Conservation (phyloP, 148 eudicot species). For the Mesembryanthemum crystallinum region DNA sequence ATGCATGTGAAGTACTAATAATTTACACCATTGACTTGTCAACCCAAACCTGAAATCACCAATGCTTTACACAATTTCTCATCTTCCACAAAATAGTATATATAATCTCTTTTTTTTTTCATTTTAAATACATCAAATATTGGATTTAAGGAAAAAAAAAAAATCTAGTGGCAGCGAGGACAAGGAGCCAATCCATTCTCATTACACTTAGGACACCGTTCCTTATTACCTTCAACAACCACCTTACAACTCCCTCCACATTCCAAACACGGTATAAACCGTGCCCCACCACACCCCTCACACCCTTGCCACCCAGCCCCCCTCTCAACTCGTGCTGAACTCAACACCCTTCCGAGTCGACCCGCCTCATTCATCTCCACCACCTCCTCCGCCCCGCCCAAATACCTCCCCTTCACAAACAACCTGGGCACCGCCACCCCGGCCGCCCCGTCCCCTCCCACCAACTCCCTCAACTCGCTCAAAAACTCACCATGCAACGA, state of each 20-base stretch:
- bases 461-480: conserved; percentile 55
- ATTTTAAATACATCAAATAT: too few species aligned
- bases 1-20: too few species aligned
- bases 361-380: conserved; percentile 78
- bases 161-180: conserved; percentile 42
- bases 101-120: too few species aligned
- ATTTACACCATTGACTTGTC: too few species aligned
- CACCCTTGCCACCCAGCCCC: conserved; percentile 74
- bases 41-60: too few species aligned
- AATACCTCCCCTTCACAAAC: conserved; percentile 77
- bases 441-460: conserved; percentile 26
- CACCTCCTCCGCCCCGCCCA: conserved; percentile 87
- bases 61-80: too few species aligned
- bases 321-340: conserved; percentile 66
- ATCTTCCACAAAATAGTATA: too few species aligned
- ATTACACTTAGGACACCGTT: conserved; percentile 78
- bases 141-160: too few species aligned
- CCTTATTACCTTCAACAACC: conserved; percentile 41
- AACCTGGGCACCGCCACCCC: conserved; percentile 61
- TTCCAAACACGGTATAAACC: conserved; percentile 85
- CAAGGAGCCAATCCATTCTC: conserved; percentile 91
- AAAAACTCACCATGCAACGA: conserved; percentile 62
- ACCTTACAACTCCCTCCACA: conserved; percentile 93
- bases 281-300: conserved; percentile 84
- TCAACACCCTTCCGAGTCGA: conserved; percentile 59